phyloP scores from a whole-genome alignment of 2,329 filamentous ascomycete species.

The Cercospora zeina region DNA sequence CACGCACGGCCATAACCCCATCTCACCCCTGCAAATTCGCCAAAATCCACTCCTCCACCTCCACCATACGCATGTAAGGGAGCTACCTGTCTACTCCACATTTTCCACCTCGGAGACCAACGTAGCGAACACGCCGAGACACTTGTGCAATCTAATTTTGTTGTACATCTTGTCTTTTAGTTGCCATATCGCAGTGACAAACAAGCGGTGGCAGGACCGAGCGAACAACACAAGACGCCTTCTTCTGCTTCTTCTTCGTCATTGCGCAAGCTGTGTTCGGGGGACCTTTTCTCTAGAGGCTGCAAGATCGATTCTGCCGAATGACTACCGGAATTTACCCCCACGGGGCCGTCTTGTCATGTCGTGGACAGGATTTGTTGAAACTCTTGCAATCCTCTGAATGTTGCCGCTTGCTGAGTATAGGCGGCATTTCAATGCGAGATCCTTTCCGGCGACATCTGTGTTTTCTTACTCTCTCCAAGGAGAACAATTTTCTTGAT shows the following conservation, averaged over 20 bases:
- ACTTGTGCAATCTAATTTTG: background rate
- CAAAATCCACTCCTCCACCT: too few relatives aligned
- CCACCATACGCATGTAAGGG: background rate
- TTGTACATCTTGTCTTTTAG: too few relatives aligned
- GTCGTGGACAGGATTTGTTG: background rate
- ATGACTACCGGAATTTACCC: background rate
- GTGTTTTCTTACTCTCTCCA: too few relatives aligned
- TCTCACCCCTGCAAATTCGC: background rate
- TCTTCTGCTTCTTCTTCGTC: background rate
- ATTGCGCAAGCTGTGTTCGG: background rate
- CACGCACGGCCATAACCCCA: background rate
- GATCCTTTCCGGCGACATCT: too few relatives aligned
- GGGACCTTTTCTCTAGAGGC: background rate
- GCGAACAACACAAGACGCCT: too few relatives aligned
- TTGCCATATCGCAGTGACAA: too few relatives aligned
- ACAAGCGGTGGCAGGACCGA: too few relatives aligned
- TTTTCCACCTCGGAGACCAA: background rate
- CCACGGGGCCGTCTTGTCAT: background rate
- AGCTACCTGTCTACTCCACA: conserved; percentile 1
- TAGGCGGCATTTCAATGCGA: too few relatives aligned
- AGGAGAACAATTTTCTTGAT: too few relatives aligned
- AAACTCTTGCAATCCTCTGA: background rate
- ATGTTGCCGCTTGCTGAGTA: background rate
- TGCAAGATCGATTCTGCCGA: background rate
- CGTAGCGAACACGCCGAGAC: conserved; percentile 5